Evolutionary conservation across 768 basidiomycete genomes (phyloP), one percentile per base, ranked within the genome.

Genomic region (Fomitopsis serialis): DNA sequence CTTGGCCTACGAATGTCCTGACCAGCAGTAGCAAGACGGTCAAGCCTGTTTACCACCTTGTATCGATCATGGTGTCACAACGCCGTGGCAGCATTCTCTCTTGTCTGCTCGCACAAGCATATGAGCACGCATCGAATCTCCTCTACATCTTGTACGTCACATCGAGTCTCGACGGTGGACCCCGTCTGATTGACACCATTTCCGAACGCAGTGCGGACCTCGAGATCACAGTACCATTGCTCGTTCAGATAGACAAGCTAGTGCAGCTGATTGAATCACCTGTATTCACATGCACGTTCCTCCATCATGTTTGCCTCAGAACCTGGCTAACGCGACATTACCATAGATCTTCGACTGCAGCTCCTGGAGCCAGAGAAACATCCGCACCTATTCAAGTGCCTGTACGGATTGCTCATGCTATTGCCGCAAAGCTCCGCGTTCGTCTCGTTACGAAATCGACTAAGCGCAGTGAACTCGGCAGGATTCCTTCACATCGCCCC

Each of bases 11-110:
- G 24, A 10, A 17, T 40, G 17, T 12, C 25, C 48, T 40, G 19
- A 52, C 40, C 13, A 22, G 47, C n/a, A 48, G 32, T 54, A 87
- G 84, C 86, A 96, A 89, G 97, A 99, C 59, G 95, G 96, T 2
- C 97, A 98, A 71, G 90, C 90, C 15, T 99, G 21, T 99, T 98
- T 67, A 91, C 89, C 11, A 91, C 89, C 0, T 73, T 99, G 2
- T 99, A 99, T 63, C 80, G 92, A 19, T 98, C 94, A 19, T 99
- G 97, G 97, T 98, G 94, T 66, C 97, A 99, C 62, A 98, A 98
- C 64, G 90, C 96, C 1, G 95, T 98, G 42, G 88, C 97, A 0
- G 93, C 93, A 1, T 97, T 99, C 66, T 93, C 97, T 1, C 78
- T 99, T 99, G 97, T 68, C 77, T 99, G 25, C 77, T 99, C 23